Conservation (phyloP, 139 green algal species). For the Klebsormidium nitens region DNA sequence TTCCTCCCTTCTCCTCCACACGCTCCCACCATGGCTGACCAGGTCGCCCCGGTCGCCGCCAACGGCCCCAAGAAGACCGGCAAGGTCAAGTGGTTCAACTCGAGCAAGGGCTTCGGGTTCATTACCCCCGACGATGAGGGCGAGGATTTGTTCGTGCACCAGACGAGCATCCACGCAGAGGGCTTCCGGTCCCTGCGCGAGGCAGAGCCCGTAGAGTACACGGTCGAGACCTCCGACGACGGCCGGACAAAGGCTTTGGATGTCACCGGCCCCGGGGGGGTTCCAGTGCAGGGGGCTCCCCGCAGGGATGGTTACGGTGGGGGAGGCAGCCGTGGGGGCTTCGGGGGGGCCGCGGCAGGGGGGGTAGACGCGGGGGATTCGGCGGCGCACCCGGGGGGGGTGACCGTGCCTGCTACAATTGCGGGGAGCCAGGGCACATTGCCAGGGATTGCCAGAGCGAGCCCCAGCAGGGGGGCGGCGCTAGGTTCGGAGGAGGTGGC, state of each 20-base stretch:
- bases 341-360: neutral
- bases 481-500: neutral
- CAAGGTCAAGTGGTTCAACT: conserved; percentile 92
- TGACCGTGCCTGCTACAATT: conserved; percentile 32
- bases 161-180: conserved; percentile 86
- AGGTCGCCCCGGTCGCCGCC: too few species aligned
- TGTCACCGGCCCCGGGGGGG: conserved; percentile 77
- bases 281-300: conserved; percentile 40
- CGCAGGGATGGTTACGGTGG: conserved; percentile 12
- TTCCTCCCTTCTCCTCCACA: too few species aligned
- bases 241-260: conserved; percentile 84
- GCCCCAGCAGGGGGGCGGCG: neutral
- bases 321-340: neutral
- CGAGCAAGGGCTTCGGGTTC: conserved; percentile 85
- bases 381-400: neutral
- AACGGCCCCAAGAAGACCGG: neutral
- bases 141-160: conserved; percentile 93
- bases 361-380: neutral
- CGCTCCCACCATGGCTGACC: too few species aligned
- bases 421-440: conserved; percentile 36
- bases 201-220: conserved; percentile 86
- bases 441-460: conserved; percentile 34
- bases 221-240: conserved; percentile 74
- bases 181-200: conserved; percentile 87
- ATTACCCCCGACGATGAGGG: conserved; percentile 76